Evolutionary conservation across 192 early-diverging fungal genomes (phyloP), one percentile per base, ranked within the genome.

Genomic region (Umbelopsis isabellina): DNA sequence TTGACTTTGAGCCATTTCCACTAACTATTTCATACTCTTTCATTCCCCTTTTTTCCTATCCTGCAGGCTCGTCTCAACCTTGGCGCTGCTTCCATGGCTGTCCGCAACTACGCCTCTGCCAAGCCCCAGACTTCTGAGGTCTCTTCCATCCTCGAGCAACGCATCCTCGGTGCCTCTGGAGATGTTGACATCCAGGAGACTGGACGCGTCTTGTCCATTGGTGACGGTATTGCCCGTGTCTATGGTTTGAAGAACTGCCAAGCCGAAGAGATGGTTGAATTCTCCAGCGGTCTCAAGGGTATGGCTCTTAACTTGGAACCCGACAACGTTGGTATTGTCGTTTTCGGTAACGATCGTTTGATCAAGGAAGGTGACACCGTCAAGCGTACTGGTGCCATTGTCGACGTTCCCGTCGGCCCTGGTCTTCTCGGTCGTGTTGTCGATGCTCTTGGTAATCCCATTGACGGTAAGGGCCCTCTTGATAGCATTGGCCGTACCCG

Each of bases 171-270:
- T 68, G 85, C 91, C 69, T 83, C 84, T 84, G 80, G 87, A 66
- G 85, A 89, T 73, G 89, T 91, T 75, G 94, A 99, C 79, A 89
- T 99, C 73, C 91, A 96, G 80, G 96, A 99, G 86, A 99, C 97
- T 58, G 97, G 97, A 68, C 93, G 97, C 80, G 97, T 99, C 66
- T 88, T 99, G 82, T 98, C 97, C 80, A 97, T 99, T 79, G 96
- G 97, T 92, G 97, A 99, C 86, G 97, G 97, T 96, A 98, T 99
- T 88, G 97, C 97, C 72, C 96, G 97, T 91, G 95, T 99, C 71
- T 97, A 96, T 73, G 97, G 96, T 68, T 88, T 98, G 83, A 96
- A 94, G 89, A 99, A 98, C 82, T 86, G 89, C 72, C 94, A 99
- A 89, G 94, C 97, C 78, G 97, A 99, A 85, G 97, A 99, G 88